A percentile compares a stretch with the other conserved stretches of the same genome.
Conservation (phyloP, 2,329 filamentous ascomycete species). For the Arthroderma sp. region DNA sequence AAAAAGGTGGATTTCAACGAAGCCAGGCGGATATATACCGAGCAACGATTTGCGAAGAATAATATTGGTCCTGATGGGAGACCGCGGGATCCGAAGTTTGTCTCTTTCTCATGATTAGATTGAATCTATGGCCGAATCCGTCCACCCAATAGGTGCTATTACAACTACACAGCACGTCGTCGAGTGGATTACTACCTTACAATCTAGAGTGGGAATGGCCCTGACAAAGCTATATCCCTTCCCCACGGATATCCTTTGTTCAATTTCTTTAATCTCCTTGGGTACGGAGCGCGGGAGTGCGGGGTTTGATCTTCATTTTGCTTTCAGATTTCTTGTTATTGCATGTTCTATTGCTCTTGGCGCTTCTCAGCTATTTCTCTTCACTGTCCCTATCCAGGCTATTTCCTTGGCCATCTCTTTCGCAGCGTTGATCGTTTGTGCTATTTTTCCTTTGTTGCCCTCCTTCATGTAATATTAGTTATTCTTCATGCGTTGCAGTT, state of each 20-base stretch:
- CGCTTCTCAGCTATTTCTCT: not conserved
- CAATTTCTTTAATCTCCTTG: not conserved
- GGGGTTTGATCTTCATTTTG: not conserved
- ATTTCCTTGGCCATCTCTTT: not conserved
- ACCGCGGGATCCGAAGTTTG: constrained; percentile 87
- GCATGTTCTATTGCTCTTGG: not conserved
- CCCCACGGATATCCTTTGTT: not conserved
- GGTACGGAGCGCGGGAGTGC: not conserved
- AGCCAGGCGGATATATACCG: constrained; percentile 72
- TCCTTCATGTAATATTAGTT: not conserved
- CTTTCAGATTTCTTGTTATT: not conserved
- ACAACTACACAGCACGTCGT: too few species aligned
- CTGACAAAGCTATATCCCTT: not conserved
- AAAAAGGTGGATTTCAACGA: constrained; percentile 77
- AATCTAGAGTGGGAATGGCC: too few species aligned
- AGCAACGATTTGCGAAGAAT: constrained; percentile 73
- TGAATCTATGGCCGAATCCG: too few species aligned
- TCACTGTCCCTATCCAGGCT: not conserved
- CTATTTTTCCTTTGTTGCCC: not conserved
- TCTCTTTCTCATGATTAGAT: constrained; percentile 63
- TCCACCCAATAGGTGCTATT: too few species aligned
- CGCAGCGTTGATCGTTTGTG: not conserved
- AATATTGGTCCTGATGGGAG: constrained; percentile 79
- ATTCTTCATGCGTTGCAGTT: not conserved
- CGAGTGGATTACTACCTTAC: too few species aligned